These are phyloP conservation scores for Dipteronia sinensis DNA, from an alignment of 345 rosid genomes.

Conservation along the genomic window DNA sequence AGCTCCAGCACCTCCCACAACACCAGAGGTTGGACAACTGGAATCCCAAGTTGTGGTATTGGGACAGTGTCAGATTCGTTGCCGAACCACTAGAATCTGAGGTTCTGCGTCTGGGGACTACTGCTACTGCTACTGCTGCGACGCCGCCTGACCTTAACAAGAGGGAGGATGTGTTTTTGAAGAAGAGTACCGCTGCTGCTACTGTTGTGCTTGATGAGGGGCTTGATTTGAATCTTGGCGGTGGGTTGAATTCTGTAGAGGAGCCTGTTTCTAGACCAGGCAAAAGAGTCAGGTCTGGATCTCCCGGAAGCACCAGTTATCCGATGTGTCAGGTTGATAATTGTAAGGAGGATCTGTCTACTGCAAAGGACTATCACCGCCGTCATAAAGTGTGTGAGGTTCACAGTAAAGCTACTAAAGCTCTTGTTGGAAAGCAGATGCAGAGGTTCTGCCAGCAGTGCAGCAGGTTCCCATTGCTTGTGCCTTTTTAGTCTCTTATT, in stretches of 20 bases:
- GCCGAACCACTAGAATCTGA: conserved; percentile 58
- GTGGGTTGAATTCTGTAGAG: conserved; percentile 48
- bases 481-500: not conserved
- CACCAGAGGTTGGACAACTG: conserved; percentile 48
- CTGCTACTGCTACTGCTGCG: not conserved
- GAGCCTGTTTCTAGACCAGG: conserved; percentile 57
- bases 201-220: conserved; percentile 44
- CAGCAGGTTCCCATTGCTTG: conserved; percentile 61
- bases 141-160: not conserved
- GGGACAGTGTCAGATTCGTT: conserved; percentile 73
- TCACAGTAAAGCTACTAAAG: conserved; percentile 84
- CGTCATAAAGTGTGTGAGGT: conserved; percentile 86
- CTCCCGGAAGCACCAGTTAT: conserved; percentile 61
- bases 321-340: conserved; percentile 90
- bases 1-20: conserved; percentile 31
- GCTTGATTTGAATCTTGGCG: conserved; percentile 76
- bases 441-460: conserved; percentile 99
- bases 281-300: conserved; percentile 76
- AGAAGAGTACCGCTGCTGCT: conserved; percentile 20
- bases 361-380: conserved; percentile 87
- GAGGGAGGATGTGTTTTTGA: conserved; percentile 17
- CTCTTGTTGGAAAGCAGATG: conserved; percentile 83
- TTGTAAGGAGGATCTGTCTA: conserved; percentile 76
- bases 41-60: conserved; percentile 75
- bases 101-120: conserved; percentile 38